These are phyloP conservation scores for Cicer cuneatum DNA, from an alignment of 306 rosid genomes.

Conservation along the genomic window DNA sequence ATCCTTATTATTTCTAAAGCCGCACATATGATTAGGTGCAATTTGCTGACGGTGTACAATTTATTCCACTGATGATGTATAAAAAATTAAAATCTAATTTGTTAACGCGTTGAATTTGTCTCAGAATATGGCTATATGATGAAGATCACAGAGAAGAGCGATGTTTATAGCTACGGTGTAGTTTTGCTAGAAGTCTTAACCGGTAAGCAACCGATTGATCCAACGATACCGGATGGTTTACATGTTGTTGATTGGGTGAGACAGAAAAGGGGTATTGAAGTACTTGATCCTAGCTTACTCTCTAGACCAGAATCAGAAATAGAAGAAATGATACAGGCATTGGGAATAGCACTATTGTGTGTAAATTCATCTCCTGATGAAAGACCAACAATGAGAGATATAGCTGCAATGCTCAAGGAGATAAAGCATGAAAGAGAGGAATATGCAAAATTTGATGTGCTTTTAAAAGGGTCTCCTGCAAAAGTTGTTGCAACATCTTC, in stretches of 20 bases:
- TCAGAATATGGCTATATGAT: slow-evolving; percentile 93
- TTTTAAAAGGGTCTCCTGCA: slow-evolving; percentile 76
- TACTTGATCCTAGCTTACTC: slow-evolving; percentile 69
- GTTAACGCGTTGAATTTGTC: slow-evolving; percentile 23
- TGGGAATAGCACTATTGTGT: slow-evolving; percentile 90
- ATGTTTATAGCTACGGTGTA: slow-evolving; percentile 87
- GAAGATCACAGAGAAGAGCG: slow-evolving; percentile 75
- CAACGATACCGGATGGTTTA: slow-evolving; percentile 86
- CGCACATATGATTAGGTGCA: neutral
- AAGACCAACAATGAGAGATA: slow-evolving; percentile 95
- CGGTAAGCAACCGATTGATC: slow-evolving; percentile 97
- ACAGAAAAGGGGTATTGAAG: slow-evolving; percentile 70
- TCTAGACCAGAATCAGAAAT: slow-evolving; percentile 79
- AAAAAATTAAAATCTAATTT: neutral
- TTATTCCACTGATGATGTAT: neutral
- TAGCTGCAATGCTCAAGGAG: slow-evolving; percentile 88
- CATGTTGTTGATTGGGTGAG: slow-evolving; percentile 97
- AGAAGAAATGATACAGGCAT: slow-evolving; percentile 87
- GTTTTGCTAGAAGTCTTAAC: slow-evolving; percentile 86
- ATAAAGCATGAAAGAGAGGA: slow-evolving; percentile 86
- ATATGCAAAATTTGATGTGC: slow-evolving; percentile 83
- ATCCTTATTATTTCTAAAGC: neutral
- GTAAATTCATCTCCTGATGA: slow-evolving; percentile 81
- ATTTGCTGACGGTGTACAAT: neutral
- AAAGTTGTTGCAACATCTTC: slow-evolving; percentile 70